Evolutionary conservation across 2,329 filamentous ascomycete genomes (phyloP).

Genomic region (Cordyceps cicadae): DNA sequence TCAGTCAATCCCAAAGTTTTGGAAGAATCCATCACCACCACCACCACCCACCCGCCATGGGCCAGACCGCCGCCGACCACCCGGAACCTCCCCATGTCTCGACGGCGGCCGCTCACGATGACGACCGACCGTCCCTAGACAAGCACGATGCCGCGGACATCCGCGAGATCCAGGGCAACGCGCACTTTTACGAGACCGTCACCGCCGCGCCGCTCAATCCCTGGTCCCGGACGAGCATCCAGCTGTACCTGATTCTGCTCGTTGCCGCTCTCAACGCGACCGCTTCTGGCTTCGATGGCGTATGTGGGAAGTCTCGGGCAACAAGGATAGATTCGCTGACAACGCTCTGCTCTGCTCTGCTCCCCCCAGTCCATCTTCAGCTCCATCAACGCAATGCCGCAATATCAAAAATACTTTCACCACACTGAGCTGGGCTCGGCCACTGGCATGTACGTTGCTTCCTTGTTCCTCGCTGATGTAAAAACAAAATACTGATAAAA

Average conservation of each 20-base stretch:
- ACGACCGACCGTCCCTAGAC: constrained; percentile 7
- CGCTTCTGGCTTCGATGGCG: constrained; percentile 30
- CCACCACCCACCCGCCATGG: too few relatives aligned
- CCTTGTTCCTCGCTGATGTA: too few relatives aligned
- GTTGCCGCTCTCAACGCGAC: constrained; percentile 30
- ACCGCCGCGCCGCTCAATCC: constrained; percentile 23
- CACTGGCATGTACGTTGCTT: constrained; percentile 22
- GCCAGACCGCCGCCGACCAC: neutral
- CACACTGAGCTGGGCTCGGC: constrained; percentile 20
- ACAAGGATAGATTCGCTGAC: neutral
- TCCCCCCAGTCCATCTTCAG: constrained; percentile 23
- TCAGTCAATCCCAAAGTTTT: too few relatives aligned
- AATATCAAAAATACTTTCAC: constrained; percentile 22
- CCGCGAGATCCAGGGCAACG: constrained; percentile 22
- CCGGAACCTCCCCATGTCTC: neutral
- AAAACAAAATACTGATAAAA: neutral
- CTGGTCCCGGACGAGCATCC: constrained; percentile 26
- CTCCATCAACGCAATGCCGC: constrained; percentile 25
- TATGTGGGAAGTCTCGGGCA: constrained; percentile 11
- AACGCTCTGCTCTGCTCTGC: too few relatives aligned
- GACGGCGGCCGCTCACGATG: neutral
- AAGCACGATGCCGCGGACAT: constrained; percentile 17
- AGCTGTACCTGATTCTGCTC: constrained; percentile 29
- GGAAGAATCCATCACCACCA: too few relatives aligned
- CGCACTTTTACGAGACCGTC: constrained; percentile 21